Conservation (phyloP, 345 rosid genomes). For the Alliaria petiolata region DNA sequence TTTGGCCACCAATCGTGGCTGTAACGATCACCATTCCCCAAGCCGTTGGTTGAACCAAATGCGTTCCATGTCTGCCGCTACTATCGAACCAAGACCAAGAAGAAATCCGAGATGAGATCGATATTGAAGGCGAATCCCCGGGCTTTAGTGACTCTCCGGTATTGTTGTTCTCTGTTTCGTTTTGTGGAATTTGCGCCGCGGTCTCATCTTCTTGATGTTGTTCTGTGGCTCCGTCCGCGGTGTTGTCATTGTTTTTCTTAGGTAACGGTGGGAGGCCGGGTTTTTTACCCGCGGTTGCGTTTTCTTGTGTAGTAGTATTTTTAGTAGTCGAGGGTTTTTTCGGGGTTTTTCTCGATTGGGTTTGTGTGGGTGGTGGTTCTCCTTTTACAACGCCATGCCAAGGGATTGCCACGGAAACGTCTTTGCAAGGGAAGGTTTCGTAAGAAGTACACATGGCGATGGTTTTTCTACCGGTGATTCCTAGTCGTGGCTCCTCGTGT, state of each 20-base stretch:
- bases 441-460: slow-evolving; percentile 40
- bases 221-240: slow-evolving; percentile 31
- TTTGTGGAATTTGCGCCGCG: slow-evolving; percentile 20
- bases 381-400: slow-evolving; percentile 77
- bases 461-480: slow-evolving; percentile 42
- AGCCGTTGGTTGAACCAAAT: slow-evolving; percentile 53
- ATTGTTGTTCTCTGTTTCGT: slow-evolving; percentile 39
- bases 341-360: slow-evolving; percentile 44
- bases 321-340: slow-evolving; percentile 34
- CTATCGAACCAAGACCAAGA: slow-evolving; percentile 71
- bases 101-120: slow-evolving; percentile 45
- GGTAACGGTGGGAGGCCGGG: slow-evolving; percentile 70
- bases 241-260: slow-evolving; percentile 48
- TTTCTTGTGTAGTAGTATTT: slow-evolving; percentile 51
- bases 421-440: slow-evolving; percentile 75
- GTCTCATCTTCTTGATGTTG: slow-evolving; percentile 46
- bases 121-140: slow-evolving; percentile 30
- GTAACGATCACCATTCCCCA: slow-evolving; percentile 98
- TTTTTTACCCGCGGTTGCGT: slow-evolving; percentile 39
- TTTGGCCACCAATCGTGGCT: slow-evolving; percentile 79
- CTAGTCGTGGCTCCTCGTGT: slow-evolving; percentile 43
- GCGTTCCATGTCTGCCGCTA: slow-evolving; percentile 38
- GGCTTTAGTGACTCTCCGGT: slow-evolving; percentile 31
- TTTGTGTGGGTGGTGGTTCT: slow-evolving; percentile 50
- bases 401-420: slow-evolving; percentile 79